Conservation (phyloP, 257 asterid genomes). For the Plectranthus barbatus region DNA sequence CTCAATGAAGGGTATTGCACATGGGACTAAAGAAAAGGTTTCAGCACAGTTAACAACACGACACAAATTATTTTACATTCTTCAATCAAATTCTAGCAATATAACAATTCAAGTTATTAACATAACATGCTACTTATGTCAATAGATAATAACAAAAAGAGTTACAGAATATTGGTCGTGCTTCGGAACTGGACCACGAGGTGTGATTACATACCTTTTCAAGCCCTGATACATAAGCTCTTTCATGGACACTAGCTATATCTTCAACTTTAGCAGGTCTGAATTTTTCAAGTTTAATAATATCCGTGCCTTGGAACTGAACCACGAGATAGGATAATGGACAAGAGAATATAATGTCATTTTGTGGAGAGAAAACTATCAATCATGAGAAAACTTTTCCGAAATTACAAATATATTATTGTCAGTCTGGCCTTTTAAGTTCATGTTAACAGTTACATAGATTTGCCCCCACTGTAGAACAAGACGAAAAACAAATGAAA, state of each 20-base stretch:
- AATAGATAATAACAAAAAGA: background rate
- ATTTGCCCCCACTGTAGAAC: background rate
- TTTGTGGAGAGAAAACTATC: background rate
- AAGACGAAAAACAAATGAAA: background rate
- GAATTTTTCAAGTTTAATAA: slow-evolving; percentile 55
- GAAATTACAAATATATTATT: background rate
- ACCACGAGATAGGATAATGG: too few relatives aligned
- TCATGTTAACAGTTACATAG: slow-evolving; percentile 1
- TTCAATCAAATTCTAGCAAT: background rate
- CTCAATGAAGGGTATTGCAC: too few relatives aligned
- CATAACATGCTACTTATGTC: background rate
- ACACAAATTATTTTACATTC: background rate
- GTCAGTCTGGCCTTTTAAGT: background rate
- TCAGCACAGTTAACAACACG: background rate
- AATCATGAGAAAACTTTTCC: background rate
- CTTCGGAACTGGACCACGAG: too few relatives aligned
- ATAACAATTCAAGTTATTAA: too few relatives aligned
- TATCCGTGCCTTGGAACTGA: slow-evolving; percentile 63
- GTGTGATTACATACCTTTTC: slow-evolving; percentile 81
- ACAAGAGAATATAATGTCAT: slow-evolving; percentile 3
- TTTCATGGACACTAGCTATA: slow-evolving; percentile 72
- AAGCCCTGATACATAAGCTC: slow-evolving; percentile 68
- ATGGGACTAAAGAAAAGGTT: background rate
- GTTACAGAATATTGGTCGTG: too few relatives aligned
- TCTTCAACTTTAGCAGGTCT: slow-evolving; percentile 67